Base-by-base conservation (phyloP, 495 filamentous ascomycete genomes). In the Barbatosphaeria neglecta region DNA sequence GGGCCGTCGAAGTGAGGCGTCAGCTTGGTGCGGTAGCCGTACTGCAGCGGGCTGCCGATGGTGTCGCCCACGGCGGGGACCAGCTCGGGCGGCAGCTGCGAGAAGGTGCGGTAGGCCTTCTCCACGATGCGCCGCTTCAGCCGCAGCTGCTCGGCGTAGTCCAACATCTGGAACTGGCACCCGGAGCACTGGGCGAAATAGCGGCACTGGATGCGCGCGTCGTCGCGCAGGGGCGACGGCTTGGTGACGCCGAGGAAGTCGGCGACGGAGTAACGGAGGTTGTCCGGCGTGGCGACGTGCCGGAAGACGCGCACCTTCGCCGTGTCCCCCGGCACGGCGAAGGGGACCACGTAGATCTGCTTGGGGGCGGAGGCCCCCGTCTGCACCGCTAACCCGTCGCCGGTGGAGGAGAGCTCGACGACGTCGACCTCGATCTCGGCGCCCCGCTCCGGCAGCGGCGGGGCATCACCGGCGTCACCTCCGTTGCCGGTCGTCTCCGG, bases 91-190 rank as follows among this genome's bases (percentile, higher is more conserved):
- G 82, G 66, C 4, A 97, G 68, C 19, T 83, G 71, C 11, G 89
- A 94, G 70, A 95, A 98, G 67, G 95, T 88, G 42, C 72, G 73
- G 67, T 84, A 98, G 22, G 93, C 92, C 58, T 90, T 94, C 59
- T 92, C 86, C 23, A 98, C 82, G 45, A 96, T 83, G 41, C 73
- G 69, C 59, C 76, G 80, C 69, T 98, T 98, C 56, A 88, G 83
- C 25, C 69, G 74, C 23, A 98, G 73, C 61, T 98, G 92, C 46
- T 86, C 81, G 23, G 74, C 67, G 64, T 98, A 98, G 37, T 87
- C 77, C 46, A 98, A 77, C 87, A 96, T 95, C 64, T 98, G 92
- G 59, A 96, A 86, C 67, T 97, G 93, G 57, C 92, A 98, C 4
- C 92, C 92, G 0, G 86, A 86, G 61, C 92, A 98, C 44, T 71